These are phyloP conservation scores for Phytophthora chlamydospora DNA, from an alignment of 352 stramenopile genomes.

Conservation along the genomic window DNA sequence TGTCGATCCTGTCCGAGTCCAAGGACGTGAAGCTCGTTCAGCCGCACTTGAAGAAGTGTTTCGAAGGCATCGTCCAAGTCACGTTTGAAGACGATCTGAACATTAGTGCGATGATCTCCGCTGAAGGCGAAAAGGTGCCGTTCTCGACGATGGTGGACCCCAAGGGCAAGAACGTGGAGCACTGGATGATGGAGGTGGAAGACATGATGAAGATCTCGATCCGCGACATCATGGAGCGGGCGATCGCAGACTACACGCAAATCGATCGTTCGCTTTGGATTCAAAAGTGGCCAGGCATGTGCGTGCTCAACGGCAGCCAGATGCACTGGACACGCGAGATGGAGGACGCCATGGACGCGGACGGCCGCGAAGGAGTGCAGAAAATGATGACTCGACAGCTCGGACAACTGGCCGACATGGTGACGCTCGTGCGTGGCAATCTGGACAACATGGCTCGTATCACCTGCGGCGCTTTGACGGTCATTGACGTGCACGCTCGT, in stretches of 20 bases:
- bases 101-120: conserved; percentile 94
- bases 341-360: conserved; percentile 84
- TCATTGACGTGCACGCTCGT: conserved; percentile 96
- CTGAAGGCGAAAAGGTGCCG: conserved; percentile 89
- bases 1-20: conserved; percentile 93
- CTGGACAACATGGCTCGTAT: conserved; percentile 88
- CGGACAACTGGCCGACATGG: conserved; percentile 93
- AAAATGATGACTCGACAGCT: conserved; percentile 87
- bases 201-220: conserved; percentile 93
- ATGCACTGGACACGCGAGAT: conserved; percentile 95
- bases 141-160: conserved; percentile 88
- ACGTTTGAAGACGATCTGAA: conserved; percentile 87
- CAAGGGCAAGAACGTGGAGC: conserved; percentile 92
- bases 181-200: conserved; percentile 95
- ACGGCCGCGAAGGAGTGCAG: conserved; percentile 77
- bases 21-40: conserved; percentile 94
- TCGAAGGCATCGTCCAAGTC: conserved; percentile 93
- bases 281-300: conserved; percentile 92
- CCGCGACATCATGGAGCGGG: conserved; percentile 86
- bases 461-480: conserved; percentile 91
- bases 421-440: conserved; percentile 91
- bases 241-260: conserved; percentile 89
- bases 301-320: conserved; percentile 92
- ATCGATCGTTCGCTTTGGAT: conserved; percentile 91
- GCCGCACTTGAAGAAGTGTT: conserved; percentile 95